Evolutionary conservation across 2,329 filamentous ascomycete species (phyloP).

Genomic region (Verticillium tricorpus): DNA sequence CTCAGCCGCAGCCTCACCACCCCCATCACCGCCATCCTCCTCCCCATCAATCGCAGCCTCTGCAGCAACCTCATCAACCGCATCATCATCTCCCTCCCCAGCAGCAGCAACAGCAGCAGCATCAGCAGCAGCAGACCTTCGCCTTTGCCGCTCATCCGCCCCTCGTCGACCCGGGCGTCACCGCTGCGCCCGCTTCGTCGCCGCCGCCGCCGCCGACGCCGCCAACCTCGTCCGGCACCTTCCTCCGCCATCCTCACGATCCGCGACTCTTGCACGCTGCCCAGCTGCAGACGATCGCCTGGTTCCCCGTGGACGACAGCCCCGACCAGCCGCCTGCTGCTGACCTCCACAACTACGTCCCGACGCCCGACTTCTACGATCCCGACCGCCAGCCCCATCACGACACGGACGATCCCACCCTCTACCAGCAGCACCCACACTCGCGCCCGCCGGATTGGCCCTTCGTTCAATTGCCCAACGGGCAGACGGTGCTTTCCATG

Average conservation of each 20-base stretch:
- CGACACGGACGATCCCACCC: conserved; percentile 3
- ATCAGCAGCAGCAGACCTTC: neutral
- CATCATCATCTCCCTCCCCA: no score
- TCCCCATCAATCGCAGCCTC: neutral
- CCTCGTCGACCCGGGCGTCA: neutral
- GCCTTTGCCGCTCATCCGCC: neutral
- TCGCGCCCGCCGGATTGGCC: conserved; percentile 1
- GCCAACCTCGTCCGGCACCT: neutral
- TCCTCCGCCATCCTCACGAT: conserved; percentile 12
- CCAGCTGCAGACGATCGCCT: conserved; percentile 4
- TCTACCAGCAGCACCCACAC: conserved; percentile 2
- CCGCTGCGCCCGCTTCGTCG: neutral
- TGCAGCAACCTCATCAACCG: neutral
- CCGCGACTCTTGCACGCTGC: conserved; percentile 9
- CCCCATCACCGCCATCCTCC: neutral
- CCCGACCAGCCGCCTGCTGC: neutral
- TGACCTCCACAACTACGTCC: neutral
- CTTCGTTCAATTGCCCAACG: conserved; percentile 5
- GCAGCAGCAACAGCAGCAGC: neutral
- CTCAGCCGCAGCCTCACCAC: neutral
- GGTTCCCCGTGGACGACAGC: neutral
- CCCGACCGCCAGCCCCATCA: neutral
- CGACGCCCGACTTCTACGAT: neutral
- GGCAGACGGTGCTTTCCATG: conserved; percentile 14
- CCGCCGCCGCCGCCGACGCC: neutral